Conservation (phyloP, 225 moss, liverwort and hornwort genomes). For the Pseudisothecium myosuroides region DNA sequence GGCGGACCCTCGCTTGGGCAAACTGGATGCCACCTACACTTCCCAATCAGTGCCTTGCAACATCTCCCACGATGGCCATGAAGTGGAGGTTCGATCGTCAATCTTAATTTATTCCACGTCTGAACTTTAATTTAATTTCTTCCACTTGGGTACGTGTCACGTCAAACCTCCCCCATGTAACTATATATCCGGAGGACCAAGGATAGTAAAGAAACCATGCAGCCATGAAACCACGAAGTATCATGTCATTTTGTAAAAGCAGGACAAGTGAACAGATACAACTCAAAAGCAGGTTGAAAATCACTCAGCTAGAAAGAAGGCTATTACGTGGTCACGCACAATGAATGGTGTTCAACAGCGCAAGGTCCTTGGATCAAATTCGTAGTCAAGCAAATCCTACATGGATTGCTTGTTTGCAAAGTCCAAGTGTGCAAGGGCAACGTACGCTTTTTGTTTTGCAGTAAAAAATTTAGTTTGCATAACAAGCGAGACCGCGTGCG, state of each 20-base stretch:
- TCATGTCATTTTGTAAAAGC: not conserved
- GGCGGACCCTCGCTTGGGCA: constrained; percentile 10
- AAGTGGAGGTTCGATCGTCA: constrained; percentile 7
- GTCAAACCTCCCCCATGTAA: not conserved
- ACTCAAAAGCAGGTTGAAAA: not conserved
- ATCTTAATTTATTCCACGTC: not conserved
- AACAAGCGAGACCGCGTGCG: not conserved
- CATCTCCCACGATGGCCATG: constrained; percentile 18
- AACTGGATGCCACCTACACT: constrained; percentile 4
- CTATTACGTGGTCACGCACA: not conserved
- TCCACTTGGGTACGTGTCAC: not conserved
- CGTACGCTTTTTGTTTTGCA: not conserved
- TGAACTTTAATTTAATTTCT: not conserved
- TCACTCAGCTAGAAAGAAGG: not conserved
- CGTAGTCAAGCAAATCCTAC: not conserved
- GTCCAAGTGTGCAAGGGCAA: not conserved
- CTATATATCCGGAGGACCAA: not conserved
- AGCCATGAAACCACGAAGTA: not conserved
- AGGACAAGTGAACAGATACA: not conserved
- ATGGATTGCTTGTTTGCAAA: not conserved
- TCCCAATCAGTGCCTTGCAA: not conserved
- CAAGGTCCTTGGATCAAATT: not conserved
- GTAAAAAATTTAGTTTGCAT: not conserved
- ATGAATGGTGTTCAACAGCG: not conserved
- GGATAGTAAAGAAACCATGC: not conserved